These are phyloP conservation scores for Penicillium glabrum DNA, from an alignment of 2,329 filamentous ascomycete genomes.

Conservation along the genomic window DNA sequence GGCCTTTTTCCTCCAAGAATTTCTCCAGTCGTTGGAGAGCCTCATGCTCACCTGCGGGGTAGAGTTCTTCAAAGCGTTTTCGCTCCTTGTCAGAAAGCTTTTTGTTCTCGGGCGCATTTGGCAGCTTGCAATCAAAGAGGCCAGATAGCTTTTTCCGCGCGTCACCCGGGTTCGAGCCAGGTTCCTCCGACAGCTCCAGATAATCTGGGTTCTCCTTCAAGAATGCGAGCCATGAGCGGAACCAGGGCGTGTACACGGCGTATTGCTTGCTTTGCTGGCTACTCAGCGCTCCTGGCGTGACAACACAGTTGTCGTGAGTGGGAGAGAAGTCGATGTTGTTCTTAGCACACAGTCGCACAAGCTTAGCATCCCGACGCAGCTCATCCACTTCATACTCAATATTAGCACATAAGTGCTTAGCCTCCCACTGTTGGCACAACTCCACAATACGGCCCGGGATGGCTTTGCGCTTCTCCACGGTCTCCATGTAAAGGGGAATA, in stretches of 20 bases:
- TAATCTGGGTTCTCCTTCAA: conserved; percentile 69
- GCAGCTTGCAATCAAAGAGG: conserved; percentile 63
- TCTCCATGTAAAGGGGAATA: conserved; percentile 77
- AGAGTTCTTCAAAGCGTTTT: conserved; percentile 58
- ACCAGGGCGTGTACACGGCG: conserved; percentile 83
- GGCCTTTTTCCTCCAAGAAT: conserved; percentile 66
- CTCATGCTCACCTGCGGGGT: conserved; percentile 75
- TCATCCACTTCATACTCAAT: conserved; percentile 93
- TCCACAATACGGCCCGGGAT: conserved; percentile 63
- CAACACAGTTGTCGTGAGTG: conserved; percentile 79
- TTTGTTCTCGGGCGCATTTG: conserved; percentile 64
- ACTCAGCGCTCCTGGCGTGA: conserved; percentile 67
- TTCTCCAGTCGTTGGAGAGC: conserved; percentile 62
- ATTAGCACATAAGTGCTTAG: conserved; percentile 75
- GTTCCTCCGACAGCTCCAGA: conserved; percentile 61
- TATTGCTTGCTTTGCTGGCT: conserved; percentile 75
- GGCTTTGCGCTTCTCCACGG: conserved; percentile 63
- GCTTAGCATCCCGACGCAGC: conserved; percentile 69
- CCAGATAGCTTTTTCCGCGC: conserved; percentile 51
- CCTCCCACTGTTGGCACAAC: conserved; percentile 69
- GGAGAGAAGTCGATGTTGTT: conserved; percentile 68
- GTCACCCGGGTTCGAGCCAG: conserved; percentile 54
- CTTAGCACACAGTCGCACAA: conserved; percentile 62
- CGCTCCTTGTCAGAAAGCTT: conserved; percentile 59
- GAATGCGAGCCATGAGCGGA: conserved; percentile 70